These are phyloP conservation scores for Arachnopeziza araneosa DNA, from an alignment of 2,329 filamentous ascomycete species.

Conservation along the genomic window DNA sequence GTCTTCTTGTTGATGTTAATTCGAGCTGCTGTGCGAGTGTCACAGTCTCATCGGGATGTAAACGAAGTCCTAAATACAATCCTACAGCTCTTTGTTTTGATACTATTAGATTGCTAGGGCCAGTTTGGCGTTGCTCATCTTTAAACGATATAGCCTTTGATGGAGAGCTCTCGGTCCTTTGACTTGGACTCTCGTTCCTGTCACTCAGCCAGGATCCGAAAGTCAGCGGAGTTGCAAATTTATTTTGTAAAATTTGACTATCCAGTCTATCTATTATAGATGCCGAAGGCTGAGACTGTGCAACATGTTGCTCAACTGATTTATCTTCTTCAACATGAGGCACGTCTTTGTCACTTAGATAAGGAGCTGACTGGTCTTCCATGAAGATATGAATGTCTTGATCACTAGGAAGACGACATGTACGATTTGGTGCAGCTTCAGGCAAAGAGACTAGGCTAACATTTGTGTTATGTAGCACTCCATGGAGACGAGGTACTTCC, in stretches of 20 bases:
- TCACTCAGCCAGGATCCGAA: background rate
- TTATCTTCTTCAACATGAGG: background rate
- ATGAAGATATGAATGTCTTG: background rate
- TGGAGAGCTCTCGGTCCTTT: background rate
- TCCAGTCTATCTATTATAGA: background rate
- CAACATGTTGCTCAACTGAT: background rate
- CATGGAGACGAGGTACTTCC: no score
- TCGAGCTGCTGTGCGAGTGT: background rate
- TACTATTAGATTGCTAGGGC: no score
- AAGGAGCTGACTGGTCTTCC: no score
- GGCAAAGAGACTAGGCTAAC: no score
- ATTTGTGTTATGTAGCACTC: background rate
- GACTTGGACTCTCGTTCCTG: background rate
- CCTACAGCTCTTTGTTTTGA: background rate
- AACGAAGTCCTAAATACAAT: background rate
- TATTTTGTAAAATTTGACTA: background rate
- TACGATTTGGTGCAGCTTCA: background rate
- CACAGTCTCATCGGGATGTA: background rate
- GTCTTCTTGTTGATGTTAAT: background rate
- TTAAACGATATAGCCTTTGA: background rate
- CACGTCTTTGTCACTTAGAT: background rate
- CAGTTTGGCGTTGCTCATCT: background rate
- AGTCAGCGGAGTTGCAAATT: background rate
- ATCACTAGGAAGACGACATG: background rate
- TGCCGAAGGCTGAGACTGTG: background rate